phyloP scores from a whole-genome alignment of 139 green algal species.

The Tetratostichococcus sp. region DNA sequence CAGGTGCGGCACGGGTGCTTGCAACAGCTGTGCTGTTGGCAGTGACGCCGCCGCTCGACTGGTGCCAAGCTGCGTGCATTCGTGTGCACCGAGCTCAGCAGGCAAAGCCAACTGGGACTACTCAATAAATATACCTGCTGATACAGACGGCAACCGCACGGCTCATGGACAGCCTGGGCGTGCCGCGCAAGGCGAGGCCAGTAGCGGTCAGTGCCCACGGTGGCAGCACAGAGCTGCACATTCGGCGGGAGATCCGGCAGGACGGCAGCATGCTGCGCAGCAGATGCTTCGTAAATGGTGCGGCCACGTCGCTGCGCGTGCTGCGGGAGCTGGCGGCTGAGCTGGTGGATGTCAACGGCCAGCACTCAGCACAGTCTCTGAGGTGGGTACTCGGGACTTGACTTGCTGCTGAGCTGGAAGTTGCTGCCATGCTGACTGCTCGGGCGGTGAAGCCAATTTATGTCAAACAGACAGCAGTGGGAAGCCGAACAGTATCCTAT shows the following conservation, averaged over 20 bases:
- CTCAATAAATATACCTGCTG: no score
- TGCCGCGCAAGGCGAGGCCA: constrained; percentile 1
- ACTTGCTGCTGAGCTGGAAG: no score
- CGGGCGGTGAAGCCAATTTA: no score
- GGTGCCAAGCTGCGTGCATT: no score
- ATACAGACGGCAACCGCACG: neutral
- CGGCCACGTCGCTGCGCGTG: constrained; percentile 58
- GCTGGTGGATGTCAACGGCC: constrained; percentile 87
- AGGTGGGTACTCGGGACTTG: no score
- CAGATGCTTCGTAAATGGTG: constrained; percentile 72
- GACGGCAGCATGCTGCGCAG: constrained; percentile 10
- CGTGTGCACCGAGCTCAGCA: no score
- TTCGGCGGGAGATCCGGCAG: neutral
- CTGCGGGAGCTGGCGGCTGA: constrained; percentile 59
- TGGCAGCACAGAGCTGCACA: constrained; percentile 6
- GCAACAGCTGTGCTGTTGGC: no score
- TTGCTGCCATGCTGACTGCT: no score
- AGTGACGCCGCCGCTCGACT: no score
- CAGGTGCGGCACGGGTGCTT: neutral
- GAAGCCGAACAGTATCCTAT: no score
- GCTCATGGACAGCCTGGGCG: constrained; percentile 25
- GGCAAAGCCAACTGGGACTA: no score
- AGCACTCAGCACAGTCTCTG: constrained; percentile 57
- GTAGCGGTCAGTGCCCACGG: neutral
- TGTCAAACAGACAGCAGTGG: no score